Percentiles rank a stretch among this genome's conserved stretches.
These are phyloP conservation scores for Mycosarcoma maydis DNA, from an alignment of 1,284 basidiomycete genomes.

Conservation along the genomic window DNA sequence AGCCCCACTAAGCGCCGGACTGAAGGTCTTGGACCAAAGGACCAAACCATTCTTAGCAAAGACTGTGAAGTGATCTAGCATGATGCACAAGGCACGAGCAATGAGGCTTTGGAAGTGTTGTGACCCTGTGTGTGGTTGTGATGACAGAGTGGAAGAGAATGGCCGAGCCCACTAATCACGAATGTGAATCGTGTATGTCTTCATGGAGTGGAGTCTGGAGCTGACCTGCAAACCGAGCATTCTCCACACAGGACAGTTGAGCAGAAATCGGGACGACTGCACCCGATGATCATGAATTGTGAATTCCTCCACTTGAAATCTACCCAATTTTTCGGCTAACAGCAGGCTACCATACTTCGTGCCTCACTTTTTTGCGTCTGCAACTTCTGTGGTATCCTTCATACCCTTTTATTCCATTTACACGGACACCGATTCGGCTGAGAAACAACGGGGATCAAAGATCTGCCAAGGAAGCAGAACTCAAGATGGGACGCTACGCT, in stretches of 20 bases:
- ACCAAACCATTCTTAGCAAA: constrained; percentile 59
- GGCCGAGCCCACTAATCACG: too few species aligned
- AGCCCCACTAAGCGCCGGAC: constrained; percentile 32
- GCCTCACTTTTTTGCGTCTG: neutral
- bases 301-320: constrained; percentile 8
- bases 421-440: too few species aligned
- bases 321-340: constrained; percentile 1
- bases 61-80: constrained; percentile 61
- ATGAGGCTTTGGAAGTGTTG: constrained; percentile 1
- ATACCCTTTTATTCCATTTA: too few species aligned
- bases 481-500: constrained; percentile 56
- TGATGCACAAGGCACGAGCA: constrained; percentile 7
- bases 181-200: too few species aligned
- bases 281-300: constrained; percentile 2
- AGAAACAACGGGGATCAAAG: too few species aligned
- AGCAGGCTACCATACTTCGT: neutral
- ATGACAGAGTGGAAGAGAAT: neutral
- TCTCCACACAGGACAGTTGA: constrained; percentile 7
- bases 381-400: too few species aligned
- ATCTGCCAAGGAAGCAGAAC: too few species aligned
- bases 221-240: constrained; percentile 14
- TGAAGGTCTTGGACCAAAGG: constrained; percentile 62
- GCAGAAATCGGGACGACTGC: neutral
- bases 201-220: constrained; percentile 9
- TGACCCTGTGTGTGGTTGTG: constrained; percentile 7